Evolutionary conservation across 495 filamentous ascomycete species (phyloP).

Genomic region (Xylaria scruposa): DNA sequence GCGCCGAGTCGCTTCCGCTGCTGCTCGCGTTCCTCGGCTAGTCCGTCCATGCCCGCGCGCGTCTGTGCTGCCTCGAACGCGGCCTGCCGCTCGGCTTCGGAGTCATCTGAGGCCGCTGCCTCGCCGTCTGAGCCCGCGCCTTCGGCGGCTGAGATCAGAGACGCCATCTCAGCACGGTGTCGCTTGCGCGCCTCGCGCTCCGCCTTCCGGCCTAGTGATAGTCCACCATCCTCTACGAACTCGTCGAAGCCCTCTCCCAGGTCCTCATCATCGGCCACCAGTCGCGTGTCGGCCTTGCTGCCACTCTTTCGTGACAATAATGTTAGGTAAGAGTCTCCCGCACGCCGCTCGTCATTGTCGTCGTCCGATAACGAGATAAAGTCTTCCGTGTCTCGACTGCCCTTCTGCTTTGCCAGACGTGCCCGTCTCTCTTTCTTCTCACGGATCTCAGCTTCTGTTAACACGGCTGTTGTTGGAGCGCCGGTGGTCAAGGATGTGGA

Average conservation of each 20-base stretch:
- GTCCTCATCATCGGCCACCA: constrained; percentile 88
- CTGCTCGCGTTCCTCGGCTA: constrained; percentile 48
- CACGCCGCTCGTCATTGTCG: constrained; percentile 54
- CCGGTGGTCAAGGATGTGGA: constrained; percentile 16
- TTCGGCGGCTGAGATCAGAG: constrained; percentile 84
- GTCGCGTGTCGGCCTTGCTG: constrained; percentile 61
- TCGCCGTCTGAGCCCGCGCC: constrained; percentile 54
- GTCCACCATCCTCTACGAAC: constrained; percentile 82
- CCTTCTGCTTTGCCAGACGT: constrained; percentile 70
- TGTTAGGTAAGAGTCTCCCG: constrained; percentile 49
- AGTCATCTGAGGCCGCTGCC: constrained; percentile 67
- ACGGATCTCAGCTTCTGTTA: constrained; percentile 85
- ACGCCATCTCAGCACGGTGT: constrained; percentile 78
- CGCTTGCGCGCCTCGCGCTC: constrained; percentile 74
- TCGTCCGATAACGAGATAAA: constrained; percentile 78
- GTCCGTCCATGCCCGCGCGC: constrained; percentile 76
- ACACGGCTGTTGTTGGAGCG: constrained; percentile 58
- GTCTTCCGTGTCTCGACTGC: constrained; percentile 56
- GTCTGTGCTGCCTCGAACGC: constrained; percentile 93
- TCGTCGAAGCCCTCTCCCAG: constrained; percentile 95
- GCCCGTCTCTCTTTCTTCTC: constrained; percentile 91
- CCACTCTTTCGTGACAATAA: constrained; percentile 49
- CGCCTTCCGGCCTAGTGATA: constrained; percentile 79
- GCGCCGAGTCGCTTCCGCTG: constrained; percentile 41
- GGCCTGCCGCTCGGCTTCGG: constrained; percentile 77